These are phyloP conservation scores for Hippophae tibetana DNA, from an alignment of 306 rosid genomes.

Conservation along the genomic window DNA sequence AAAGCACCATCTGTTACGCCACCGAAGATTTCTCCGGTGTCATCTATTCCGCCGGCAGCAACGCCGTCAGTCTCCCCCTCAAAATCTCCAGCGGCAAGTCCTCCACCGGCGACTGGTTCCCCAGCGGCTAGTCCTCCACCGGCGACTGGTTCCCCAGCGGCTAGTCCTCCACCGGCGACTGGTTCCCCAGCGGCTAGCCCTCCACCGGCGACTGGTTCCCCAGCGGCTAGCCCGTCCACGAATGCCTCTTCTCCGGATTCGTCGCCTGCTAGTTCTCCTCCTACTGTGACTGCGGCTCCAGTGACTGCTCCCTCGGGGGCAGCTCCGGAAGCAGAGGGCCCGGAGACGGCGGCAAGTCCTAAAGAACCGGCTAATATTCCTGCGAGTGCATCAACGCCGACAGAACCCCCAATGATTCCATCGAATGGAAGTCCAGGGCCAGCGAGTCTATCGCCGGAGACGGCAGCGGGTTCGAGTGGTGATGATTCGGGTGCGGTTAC, in stretches of 20 bases:
- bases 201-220: slow-evolving; percentile 28
- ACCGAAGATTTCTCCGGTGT: slow-evolving; percentile 21
- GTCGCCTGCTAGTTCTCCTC: slow-evolving; percentile 26
- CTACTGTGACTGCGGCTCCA: slow-evolving; percentile 19
- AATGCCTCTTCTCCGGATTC: slow-evolving; percentile 33
- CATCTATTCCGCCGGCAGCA: slow-evolving; percentile 26
- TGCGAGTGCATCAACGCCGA: slow-evolving; percentile 43
- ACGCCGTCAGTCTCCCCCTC: slow-evolving; percentile 24
- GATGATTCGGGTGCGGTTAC: slow-evolving; percentile 43
- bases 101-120: slow-evolving; percentile 17
- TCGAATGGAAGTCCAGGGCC: slow-evolving; percentile 39
- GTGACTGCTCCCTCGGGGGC: slow-evolving; percentile 30
- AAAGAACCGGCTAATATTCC: slow-evolving; percentile 35
- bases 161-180: slow-evolving; percentile 35
- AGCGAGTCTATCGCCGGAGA: slow-evolving; percentile 44
- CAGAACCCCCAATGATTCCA: slow-evolving; percentile 47
- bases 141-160: slow-evolving; percentile 32
- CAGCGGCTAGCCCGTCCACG: slow-evolving; percentile 36
- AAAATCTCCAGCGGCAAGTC: neutral
- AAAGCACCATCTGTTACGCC: no score
- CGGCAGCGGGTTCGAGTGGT: slow-evolving; percentile 31
- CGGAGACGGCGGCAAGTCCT: slow-evolving; percentile 35
- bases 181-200: slow-evolving; percentile 12
- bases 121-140: slow-evolving; percentile 42
- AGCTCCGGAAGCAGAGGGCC: slow-evolving; percentile 41